Base-by-base conservation (phyloP, 139 green algal genomes). In the Coelastrella sp. region DNA sequence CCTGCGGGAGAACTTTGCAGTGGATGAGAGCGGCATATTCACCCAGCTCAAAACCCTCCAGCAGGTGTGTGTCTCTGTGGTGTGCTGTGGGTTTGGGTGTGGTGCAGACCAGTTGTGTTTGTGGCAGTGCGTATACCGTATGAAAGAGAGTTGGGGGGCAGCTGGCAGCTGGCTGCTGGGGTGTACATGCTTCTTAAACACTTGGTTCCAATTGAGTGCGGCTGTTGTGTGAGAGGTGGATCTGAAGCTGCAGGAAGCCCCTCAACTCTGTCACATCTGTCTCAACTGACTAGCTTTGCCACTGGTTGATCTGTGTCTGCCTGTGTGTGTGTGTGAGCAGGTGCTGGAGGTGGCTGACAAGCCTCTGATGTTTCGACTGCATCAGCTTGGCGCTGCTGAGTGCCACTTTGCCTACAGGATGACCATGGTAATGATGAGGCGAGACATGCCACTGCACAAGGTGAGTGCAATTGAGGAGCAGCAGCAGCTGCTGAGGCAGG, bases 361-460 rank as follows among this genome's bases (percentile, higher is more conserved):
- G 14, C 65, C 81, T 49, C 85, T 97, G 65, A 86, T 82, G 78
- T 70, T 81, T 12, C 91, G 90, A 66, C 89, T 97, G 74, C 80
- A 82, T 22, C 74, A 91, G 59, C 70, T 98, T 49, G 93, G 91
- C 0, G 94, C 95, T 0, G 91, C 78, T 15, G 93, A 97, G 87
- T 99, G 94, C 92, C 95, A 96, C 91, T 98, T 98, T 91, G 96
- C 95, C 5, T 97, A 98, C 88, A 94, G 96, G 84, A 97, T 97
- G 95, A 84, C 97, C 24, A 90, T 98, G 22, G 97, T 98, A 4
- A 88, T 97, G 87, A 92, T 98, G 92, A 91, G 96, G 25, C 87
- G 96, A 12, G 97, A 98, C 90, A 89, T 98, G 84, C 80, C 91
- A 0, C 78, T 96, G 1, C 90, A 92, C 0, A 89, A 97, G 88